phyloP scores from a whole-genome alignment of 306 rosid species.

The Oemleria cerasiformis region DNA sequence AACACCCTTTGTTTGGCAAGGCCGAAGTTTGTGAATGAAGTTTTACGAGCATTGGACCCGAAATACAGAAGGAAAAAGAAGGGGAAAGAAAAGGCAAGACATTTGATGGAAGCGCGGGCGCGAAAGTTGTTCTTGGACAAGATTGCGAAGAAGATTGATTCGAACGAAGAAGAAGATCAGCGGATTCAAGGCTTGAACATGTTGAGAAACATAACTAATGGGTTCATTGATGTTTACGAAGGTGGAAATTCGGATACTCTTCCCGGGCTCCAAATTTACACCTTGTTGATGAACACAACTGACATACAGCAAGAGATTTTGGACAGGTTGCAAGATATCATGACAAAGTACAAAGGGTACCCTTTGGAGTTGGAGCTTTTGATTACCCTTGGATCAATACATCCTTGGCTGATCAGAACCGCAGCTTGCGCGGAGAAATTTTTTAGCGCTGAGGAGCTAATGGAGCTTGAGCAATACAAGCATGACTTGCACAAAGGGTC shows the following conservation, averaged over 20 bases:
- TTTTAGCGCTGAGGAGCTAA: slow-evolving; percentile 38
- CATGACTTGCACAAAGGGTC: slow-evolving; percentile 74
- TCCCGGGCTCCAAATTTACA: slow-evolving; percentile 93
- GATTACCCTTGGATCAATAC: slow-evolving; percentile 95
- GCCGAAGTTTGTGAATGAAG: slow-evolving; percentile 70
- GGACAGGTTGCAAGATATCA: slow-evolving; percentile 46
- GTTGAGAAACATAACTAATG: slow-evolving; percentile 73
- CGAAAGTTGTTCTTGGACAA: slow-evolving; percentile 79
- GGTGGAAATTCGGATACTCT: slow-evolving; percentile 68
- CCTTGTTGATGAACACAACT: slow-evolving; percentile 81
- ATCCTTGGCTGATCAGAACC: slow-evolving; percentile 86
- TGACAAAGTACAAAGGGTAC: slow-evolving; percentile 58
- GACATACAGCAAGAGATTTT: slow-evolving; percentile 68
- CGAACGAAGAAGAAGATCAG: slow-evolving; percentile 51
- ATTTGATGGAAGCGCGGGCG: slow-evolving; percentile 62
- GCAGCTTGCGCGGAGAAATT: slow-evolving; percentile 69
- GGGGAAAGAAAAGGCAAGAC: slow-evolving; percentile 36
- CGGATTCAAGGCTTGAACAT: slow-evolving; percentile 68
- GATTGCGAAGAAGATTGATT: slow-evolving; percentile 81
- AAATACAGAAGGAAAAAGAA: slow-evolving; percentile 53
- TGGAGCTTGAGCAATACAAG: slow-evolving; percentile 61
- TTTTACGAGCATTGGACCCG: slow-evolving; percentile 66
- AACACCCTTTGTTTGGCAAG: slow-evolving; percentile 93
- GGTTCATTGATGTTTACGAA: slow-evolving; percentile 87
- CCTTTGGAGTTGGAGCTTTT: slow-evolving; percentile 87